Percentiles rank a stretch among this genome's conserved stretches.
These are phyloP conservation scores for Pyrenophora graminea DNA, from an alignment of 2,329 filamentous ascomycete genomes.

Conservation along the genomic window DNA sequence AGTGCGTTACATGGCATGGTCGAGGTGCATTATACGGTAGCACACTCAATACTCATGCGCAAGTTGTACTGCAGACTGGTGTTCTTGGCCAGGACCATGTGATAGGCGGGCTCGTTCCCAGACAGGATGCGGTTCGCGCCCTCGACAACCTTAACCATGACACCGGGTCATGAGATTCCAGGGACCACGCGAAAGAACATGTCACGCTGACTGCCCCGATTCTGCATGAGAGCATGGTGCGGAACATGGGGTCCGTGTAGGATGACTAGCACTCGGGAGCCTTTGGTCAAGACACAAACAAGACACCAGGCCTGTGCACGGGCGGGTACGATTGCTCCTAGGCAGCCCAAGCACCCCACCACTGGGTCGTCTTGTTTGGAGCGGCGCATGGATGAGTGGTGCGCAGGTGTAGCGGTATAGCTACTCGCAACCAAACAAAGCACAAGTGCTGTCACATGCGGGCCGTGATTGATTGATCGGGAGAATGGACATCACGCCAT, in stretches of 20 bases:
- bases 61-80: slow-evolving; percentile 27
- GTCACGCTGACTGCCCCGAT: slow-evolving; percentile 23
- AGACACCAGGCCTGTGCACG: slow-evolving; percentile 7
- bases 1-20: slow-evolving; percentile 30
- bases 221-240: slow-evolving; percentile 21
- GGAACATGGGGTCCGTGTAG: slow-evolving; percentile 34
- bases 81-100: slow-evolving; percentile 11
- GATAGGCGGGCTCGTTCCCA: slow-evolving; percentile 19
- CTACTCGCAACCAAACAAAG: slow-evolving; percentile 11
- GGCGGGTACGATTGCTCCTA: slow-evolving; percentile 14
- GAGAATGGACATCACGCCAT: slow-evolving; percentile 4
- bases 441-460: slow-evolving; percentile 6
- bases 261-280: slow-evolving; percentile 24
- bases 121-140: slow-evolving; percentile 34
- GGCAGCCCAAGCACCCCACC: slow-evolving; percentile 5
- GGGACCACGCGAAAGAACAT: slow-evolving; percentile 32
- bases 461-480: slow-evolving; percentile 15
- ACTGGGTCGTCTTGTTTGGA: slow-evolving; percentile 6
- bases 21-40: slow-evolving; percentile 25
- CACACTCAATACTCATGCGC: slow-evolving; percentile 33
- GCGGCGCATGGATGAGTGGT: slow-evolving; percentile 6
- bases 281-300: slow-evolving; percentile 14
- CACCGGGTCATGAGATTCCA: slow-evolving; percentile 36
- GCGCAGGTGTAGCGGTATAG: neutral
- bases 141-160: slow-evolving; percentile 42